Percentiles rank a stretch among this genome's conserved stretches.
These are phyloP conservation scores for Pythium phragmiticola DNA, from an alignment of 352 stramenopile genomes.

Conservation along the genomic window DNA sequence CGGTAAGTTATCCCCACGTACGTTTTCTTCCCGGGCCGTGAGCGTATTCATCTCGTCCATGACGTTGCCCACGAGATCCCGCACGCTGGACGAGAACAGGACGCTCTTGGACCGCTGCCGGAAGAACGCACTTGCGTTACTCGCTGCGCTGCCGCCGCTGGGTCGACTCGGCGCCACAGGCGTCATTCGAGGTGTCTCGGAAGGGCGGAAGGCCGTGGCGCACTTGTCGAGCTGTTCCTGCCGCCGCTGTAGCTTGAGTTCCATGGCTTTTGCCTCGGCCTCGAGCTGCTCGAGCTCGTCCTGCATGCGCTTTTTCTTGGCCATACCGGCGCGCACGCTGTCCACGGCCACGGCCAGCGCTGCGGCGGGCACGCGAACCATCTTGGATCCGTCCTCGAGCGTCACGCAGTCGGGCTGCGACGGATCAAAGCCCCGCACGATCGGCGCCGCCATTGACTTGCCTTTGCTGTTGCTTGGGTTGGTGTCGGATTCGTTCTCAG, in stretches of 20 bases:
- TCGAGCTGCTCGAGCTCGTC: conserved; percentile 36
- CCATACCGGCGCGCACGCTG: conserved; percentile 29
- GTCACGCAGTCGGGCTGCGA: conserved; percentile 15
- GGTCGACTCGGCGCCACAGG: conserved; percentile 3
- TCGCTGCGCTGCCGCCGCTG: background rate
- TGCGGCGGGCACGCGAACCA: conserved; percentile 43
- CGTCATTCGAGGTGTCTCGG: conserved; percentile 14
- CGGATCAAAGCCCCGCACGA: conserved; percentile 7
- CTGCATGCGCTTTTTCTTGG: conserved; percentile 36
- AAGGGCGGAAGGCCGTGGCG: conserved; percentile 29
- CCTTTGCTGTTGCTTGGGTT: background rate
- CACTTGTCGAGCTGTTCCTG: conserved; percentile 59
- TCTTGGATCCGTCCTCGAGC: conserved; percentile 27
- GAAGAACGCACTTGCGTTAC: conserved; percentile 17
- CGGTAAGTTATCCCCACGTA: conserved; percentile 15
- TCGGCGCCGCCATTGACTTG: background rate
- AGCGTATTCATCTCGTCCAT: conserved; percentile 51
- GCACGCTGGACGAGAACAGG: conserved; percentile 44
- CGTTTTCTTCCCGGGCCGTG: conserved; percentile 46
- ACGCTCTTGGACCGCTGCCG: conserved; percentile 46
- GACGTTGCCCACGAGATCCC: conserved; percentile 54
- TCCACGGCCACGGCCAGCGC: conserved; percentile 39
- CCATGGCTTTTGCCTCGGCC: conserved; percentile 39
- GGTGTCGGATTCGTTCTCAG: no score
- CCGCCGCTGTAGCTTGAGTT: conserved; percentile 43